A percentile compares a stretch with the other conserved stretches of the same genome.
phyloP scores from a whole-genome alignment of 306 rosid species.

The Hippophae rhamnoides region DNA sequence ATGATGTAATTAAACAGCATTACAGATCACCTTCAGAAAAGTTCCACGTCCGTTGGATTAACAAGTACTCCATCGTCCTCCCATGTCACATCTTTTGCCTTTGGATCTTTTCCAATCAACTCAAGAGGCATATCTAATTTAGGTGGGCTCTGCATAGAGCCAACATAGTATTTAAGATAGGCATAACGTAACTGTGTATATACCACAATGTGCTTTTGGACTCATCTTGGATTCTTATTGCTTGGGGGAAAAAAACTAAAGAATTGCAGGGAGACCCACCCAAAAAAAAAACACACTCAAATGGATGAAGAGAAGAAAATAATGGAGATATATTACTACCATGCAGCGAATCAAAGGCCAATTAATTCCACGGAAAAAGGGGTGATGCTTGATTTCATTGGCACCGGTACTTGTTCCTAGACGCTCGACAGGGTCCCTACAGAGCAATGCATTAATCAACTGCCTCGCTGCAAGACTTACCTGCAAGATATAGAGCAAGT shows the following conservation, averaged over 20 bases:
- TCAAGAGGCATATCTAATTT: slow-evolving; percentile 58
- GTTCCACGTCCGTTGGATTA: slow-evolving; percentile 46
- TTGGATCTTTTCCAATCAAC: slow-evolving; percentile 41
- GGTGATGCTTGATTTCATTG: slow-evolving; percentile 80
- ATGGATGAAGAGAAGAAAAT: not conserved
- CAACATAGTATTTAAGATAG: slow-evolving; percentile 4
- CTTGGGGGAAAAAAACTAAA: no score
- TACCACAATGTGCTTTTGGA: no score
- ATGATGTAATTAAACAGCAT: no score
- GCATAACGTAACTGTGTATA: not conserved
- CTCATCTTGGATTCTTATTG: no score
- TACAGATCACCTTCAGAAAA: slow-evolving; percentile 42
- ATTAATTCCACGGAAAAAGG: slow-evolving; percentile 73
- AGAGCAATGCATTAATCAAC: slow-evolving; percentile 76
- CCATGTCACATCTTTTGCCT: slow-evolving; percentile 53
- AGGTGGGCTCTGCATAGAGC: slow-evolving; percentile 66
- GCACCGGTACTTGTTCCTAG: slow-evolving; percentile 70
- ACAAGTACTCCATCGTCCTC: slow-evolving; percentile 83
- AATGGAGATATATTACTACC: slow-evolving; percentile 36
- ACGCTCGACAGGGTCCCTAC: slow-evolving; percentile 68
- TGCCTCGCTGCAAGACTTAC: slow-evolving; percentile 81
- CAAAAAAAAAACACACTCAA: not conserved
- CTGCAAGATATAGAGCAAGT: slow-evolving; percentile 28
- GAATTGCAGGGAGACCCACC: no score
- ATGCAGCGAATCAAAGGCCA: slow-evolving; percentile 92